Evolutionary conservation across 1,284 basidiomycete species (phyloP).

Genomic region (Fomitiporia mediterranea): DNA sequence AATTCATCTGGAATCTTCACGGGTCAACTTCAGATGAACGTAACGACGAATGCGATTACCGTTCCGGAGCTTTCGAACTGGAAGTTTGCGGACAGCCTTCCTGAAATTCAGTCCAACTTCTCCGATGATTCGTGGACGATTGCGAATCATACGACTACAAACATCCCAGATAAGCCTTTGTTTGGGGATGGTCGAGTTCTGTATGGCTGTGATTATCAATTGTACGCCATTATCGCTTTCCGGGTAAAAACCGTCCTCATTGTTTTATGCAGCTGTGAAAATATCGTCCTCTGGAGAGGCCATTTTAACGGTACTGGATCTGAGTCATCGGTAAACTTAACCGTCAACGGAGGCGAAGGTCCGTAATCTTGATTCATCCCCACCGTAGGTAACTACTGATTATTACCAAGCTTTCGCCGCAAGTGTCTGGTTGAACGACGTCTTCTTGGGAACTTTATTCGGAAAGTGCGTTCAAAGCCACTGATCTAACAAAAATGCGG

Average conservation of each 20-base stretch:
- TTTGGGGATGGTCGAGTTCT: constrained; percentile 71
- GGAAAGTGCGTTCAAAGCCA: constrained; percentile 48
- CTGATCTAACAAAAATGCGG: not conserved
- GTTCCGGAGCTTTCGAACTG: constrained; percentile 48
- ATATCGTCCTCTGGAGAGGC: constrained; percentile 74
- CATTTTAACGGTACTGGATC: constrained; percentile 60
- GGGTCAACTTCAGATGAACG: constrained; percentile 1
- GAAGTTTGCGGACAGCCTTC: constrained; percentile 68
- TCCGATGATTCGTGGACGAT: constrained; percentile 58
- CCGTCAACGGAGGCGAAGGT: constrained; percentile 78
- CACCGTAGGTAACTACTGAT: not conserved
- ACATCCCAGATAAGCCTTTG: constrained; percentile 58
- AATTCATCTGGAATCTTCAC: constrained; percentile 25
- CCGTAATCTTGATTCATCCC: not conserved
- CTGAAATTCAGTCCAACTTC: constrained; percentile 54
- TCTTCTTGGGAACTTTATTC: constrained; percentile 66
- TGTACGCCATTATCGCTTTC: constrained; percentile 43
- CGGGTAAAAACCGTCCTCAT: not conserved
- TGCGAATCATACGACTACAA: constrained; percentile 66
- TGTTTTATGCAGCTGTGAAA: constrained; percentile 56
- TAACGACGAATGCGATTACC: constrained; percentile 2
- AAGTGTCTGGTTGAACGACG: constrained; percentile 74
- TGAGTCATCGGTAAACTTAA: constrained; percentile 61
- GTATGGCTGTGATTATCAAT: constrained; percentile 80
- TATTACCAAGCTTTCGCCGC: constrained; percentile 60